Base-by-base conservation (phyloP, 192 early-diverging fungal genomes). In the Entomortierella lignicola region DNA sequence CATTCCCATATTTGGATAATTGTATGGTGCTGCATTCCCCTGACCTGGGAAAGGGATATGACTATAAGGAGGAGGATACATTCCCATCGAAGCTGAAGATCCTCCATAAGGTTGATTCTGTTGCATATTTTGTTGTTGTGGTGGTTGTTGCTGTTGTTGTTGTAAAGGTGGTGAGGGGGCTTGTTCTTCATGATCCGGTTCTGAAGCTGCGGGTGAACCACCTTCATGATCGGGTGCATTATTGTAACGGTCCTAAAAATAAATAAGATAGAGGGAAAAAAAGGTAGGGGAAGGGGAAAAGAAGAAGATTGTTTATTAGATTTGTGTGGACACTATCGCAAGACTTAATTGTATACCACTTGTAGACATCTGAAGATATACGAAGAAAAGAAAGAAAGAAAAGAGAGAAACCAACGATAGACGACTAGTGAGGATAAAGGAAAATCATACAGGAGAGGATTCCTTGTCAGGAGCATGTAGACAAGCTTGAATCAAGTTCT, bases 401-500 rank as follows among this genome's bases (percentile, higher is more conserved):
- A n/a, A n/a, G n/a, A n/a, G n/a, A n/a, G n/a, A n/a, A n/a, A n/a
- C n/a, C n/a, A n/a, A n/a, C n/a, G n/a, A n/a, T n/a, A n/a, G n/a
- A n/a, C n/a, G n/a, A 47, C 17, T 20, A 15, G 17, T 5, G 44
- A 3, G 44, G 20, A 47, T 12, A 47, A 47, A 62, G 15, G 29
- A 30, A 31, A 29, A 50, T 7, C 52, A 29, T 66, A 66, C 63
- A 26, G 63, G 63, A 6, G 63, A 55, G 17, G 67, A 10, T 26
- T 69, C 63, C 51, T 69, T 69, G 71, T 97, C 96, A 13, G 93
- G 91, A 27, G 94, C 90, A 81, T 96, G 96, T 62, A 98, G 86
- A 81, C 96, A 98, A 8, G 91, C 87, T 80, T 98, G 96, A 70
- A 98, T 98, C 52, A 97, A 86, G 68, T 93, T 94, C 82, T 96